Base-by-base conservation (phyloP, 495 filamentous ascomycete species). In the Penicillium herquei region DNA sequence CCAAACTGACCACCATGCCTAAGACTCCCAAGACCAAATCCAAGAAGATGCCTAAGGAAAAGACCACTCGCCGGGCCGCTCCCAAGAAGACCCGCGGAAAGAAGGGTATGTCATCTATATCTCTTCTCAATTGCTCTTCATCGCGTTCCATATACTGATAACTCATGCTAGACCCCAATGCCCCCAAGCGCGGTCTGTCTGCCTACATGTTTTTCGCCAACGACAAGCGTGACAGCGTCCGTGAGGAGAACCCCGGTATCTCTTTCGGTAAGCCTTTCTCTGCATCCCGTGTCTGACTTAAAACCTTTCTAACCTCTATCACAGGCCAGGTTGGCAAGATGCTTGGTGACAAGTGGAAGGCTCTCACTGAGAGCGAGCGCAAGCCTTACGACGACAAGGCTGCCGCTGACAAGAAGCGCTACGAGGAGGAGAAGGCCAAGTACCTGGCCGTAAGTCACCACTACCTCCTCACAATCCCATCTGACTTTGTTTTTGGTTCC, bases 201-300 rank as follows among this genome's bases (percentile, higher is more conserved):
- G 94, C 95, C 49, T 99, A 99, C 85, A 99, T 99, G 94, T 99
- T 98, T 85, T 99, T 99, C 71, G 94, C 94, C 82, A 98, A 98
- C 66, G 95, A 98, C 72, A 89, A 96, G 74, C 92, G 94, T 63
- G 94, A 98, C 63, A 96, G 94, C 72, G 94, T 99, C 63, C 89
- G 93, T 67, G 90, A 95, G 70, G 94, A 99, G 76, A 98, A 99
- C 82, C 93, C 95, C 6, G 93, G 93, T 54, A 96, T 99, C 78
- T 86, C 85, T 54, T 99, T 99, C 75, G 94, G 91, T 96, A 87
- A 57, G 81, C 31, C 30, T 8, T 18, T 35, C 42, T 9, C 13
- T 21, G 45, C 40, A 12, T 14, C 26, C n/a, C 14, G 21, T 45
- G 40, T 26, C 17, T 26, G 21, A 2, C 21, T 26, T 26, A 4